A percentile compares a stretch with the other conserved stretches of the same genome.
Conservation (phyloP, 371 early-diverging fungal genomes). For the Massospora cicadina region DNA sequence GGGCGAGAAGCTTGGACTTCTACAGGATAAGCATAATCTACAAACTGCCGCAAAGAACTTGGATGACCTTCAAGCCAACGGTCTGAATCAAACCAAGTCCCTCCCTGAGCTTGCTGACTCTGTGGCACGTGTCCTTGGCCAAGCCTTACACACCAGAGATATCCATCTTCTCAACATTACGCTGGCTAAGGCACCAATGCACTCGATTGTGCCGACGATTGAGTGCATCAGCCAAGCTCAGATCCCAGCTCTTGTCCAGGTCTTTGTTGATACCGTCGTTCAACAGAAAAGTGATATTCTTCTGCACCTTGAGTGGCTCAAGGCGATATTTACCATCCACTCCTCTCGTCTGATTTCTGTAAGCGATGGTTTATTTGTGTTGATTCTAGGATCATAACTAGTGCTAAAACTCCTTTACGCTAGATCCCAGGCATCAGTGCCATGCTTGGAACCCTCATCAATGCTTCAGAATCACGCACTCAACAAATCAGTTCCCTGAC, state of each 20-base stretch:
- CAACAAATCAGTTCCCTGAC: background rate
- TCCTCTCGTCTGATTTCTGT: background rate
- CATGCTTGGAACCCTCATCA: background rate
- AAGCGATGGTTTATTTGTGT: background rate
- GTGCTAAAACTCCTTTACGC: background rate
- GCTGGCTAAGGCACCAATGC: background rate
- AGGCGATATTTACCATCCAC: background rate
- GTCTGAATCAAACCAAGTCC: background rate
- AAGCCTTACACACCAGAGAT: conserved; percentile 10
- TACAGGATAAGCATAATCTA: background rate
- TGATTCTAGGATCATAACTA: no score
- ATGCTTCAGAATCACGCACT: background rate
- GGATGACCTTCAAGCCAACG: background rate
- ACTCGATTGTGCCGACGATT: background rate
- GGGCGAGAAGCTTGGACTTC: background rate
- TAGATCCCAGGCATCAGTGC: background rate
- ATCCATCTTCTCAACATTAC: conserved; percentile 1
- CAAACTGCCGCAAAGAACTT: background rate
- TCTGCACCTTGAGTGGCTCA: background rate
- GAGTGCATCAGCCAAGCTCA: background rate
- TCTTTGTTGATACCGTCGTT: background rate
- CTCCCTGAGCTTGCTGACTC: conserved; percentile 3
- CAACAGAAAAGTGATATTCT: background rate
- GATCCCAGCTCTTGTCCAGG: background rate
- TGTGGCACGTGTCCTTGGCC: background rate